Evolutionary conservation across 2,329 filamentous ascomycete genomes (phyloP), one percentile per base, ranked within the genome.

Genomic region (Botrytis fabae): DNA sequence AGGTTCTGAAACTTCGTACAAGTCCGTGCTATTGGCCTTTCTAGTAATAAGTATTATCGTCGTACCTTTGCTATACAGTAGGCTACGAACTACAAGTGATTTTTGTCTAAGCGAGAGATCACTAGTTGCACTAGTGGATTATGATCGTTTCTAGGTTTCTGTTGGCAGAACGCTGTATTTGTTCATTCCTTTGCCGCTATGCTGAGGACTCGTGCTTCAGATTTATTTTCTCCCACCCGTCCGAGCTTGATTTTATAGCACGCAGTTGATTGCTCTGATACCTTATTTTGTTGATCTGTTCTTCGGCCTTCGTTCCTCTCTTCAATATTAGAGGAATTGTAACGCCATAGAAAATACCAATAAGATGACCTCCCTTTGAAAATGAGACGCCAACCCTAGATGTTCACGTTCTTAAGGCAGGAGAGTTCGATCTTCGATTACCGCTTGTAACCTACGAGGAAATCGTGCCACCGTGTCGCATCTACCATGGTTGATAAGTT

Each of bases 251-350:
- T 12, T 32, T 44, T 44, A n/a, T n/a, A 28, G 61, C 61, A 28
- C 16, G 16, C 25, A 32, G 7, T n/a, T 10, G 2, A 4, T 42
- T 4, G 25, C 25, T 0, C 22, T 9, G 6, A n/a, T 40, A 9
- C 25, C 2, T 61, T 44, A 28, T 18, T 12, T n/a, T 51, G 1
- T 51, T 51, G 48, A 14, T 20, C 7, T 42, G 1, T n/a, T 62
- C 16, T 63, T 62, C 42, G 38, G 16, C 44, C 1, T 28, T 28
- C 28, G 12, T 62, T 35, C 4, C 2, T 14, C 35, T 54, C 35
- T 5, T n/a, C 25, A 77, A 38, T 10, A 74, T 51, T 16, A 77
- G 69, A n/a, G 74, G 75, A 3, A 77, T 75, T 59, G 42, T 74
- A 38, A 72, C 75, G 14, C 74, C 73, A 48, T 74, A 72, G 4